Conservation (phyloP, 495 filamentous ascomycete species). For the Astrocystis sublimbata region DNA sequence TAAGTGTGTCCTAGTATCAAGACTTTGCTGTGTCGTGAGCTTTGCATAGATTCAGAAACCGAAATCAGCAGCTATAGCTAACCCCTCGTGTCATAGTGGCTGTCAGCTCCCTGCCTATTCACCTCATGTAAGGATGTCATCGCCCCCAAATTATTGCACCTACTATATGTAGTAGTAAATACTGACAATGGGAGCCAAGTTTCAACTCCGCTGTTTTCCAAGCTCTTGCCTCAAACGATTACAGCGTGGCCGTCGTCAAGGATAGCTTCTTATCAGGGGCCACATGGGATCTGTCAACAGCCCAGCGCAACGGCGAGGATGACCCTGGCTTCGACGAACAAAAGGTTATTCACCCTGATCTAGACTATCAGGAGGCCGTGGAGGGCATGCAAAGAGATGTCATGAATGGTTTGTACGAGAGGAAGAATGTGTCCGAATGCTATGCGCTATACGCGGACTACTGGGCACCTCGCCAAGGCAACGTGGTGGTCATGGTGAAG, state of each 20-base stretch:
- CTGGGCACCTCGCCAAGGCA: slow-evolving; percentile 27
- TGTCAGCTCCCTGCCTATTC: slow-evolving; percentile 37
- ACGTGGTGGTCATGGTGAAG: slow-evolving; percentile 33
- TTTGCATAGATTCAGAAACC: not conserved
- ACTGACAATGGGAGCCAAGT: slow-evolving; percentile 22
- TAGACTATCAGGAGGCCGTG: slow-evolving; percentile 22
- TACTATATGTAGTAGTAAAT: not conserved
- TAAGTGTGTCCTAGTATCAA: not conserved
- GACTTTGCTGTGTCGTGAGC: not conserved
- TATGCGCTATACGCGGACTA: slow-evolving; percentile 32
- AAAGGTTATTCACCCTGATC: slow-evolving; percentile 17
- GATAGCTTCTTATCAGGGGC: slow-evolving; percentile 28
- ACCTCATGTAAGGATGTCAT: slow-evolving; percentile 28
- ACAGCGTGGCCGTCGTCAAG: slow-evolving; percentile 35
- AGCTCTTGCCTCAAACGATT: slow-evolving; percentile 40
- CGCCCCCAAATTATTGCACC: not conserved
- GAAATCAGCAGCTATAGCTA: not conserved
- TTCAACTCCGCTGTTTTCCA: slow-evolving; percentile 48
- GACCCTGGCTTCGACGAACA: slow-evolving; percentile 21
- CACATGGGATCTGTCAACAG: slow-evolving; percentile 16
- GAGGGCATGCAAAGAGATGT: slow-evolving; percentile 24
- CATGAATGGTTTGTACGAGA: slow-evolving; percentile 11
- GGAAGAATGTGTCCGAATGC: slow-evolving; percentile 27
- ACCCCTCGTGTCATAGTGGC: slow-evolving; percentile 13
- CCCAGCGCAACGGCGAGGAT: slow-evolving; percentile 6